phyloP scores from a whole-genome alignment of 257 asterid genomes.

The Ocimum tenuiflorum region DNA sequence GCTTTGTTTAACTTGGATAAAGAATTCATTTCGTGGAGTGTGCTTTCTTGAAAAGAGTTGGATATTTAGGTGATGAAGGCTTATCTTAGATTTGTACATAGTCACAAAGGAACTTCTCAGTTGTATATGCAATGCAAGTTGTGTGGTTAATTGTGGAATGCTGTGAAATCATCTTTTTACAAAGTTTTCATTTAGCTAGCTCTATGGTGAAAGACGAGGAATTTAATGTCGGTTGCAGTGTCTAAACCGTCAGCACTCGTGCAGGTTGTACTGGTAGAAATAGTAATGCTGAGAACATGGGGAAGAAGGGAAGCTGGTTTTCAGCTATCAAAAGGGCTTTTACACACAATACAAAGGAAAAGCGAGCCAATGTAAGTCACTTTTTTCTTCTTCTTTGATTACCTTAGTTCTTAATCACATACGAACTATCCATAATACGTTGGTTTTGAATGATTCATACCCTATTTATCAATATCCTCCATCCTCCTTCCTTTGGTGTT shows the following conservation, averaged over 20 bases:
- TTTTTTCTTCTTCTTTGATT: background rate
- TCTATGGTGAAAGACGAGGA: background rate
- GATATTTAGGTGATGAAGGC: background rate
- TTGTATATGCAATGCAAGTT: background rate
- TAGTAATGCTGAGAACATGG: constrained; percentile 84
- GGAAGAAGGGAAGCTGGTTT: constrained; percentile 95
- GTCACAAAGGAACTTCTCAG: background rate
- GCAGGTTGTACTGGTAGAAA: constrained; percentile 36
- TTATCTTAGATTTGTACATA: background rate
- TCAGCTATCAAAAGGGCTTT: constrained; percentile 87
- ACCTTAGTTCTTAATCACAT: background rate
- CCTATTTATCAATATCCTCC: background rate
- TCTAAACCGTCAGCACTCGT: background rate
- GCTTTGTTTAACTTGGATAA: background rate
- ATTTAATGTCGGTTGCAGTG: constrained; percentile 4
- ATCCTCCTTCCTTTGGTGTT: background rate
- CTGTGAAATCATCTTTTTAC: background rate
- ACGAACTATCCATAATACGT: background rate
- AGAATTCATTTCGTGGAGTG: background rate
- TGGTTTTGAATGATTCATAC: background rate
- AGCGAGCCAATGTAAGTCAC: constrained; percentile 48
- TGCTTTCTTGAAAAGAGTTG: background rate
- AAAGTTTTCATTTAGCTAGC: background rate
- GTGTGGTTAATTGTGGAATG: background rate
- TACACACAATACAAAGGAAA: constrained; percentile 61